Percentiles rank a stretch among this genome's conserved stretches.
Evolutionary conservation across 768 basidiomycete genomes (phyloP).

Genomic region (Lactarius pseudohatsudake): DNA sequence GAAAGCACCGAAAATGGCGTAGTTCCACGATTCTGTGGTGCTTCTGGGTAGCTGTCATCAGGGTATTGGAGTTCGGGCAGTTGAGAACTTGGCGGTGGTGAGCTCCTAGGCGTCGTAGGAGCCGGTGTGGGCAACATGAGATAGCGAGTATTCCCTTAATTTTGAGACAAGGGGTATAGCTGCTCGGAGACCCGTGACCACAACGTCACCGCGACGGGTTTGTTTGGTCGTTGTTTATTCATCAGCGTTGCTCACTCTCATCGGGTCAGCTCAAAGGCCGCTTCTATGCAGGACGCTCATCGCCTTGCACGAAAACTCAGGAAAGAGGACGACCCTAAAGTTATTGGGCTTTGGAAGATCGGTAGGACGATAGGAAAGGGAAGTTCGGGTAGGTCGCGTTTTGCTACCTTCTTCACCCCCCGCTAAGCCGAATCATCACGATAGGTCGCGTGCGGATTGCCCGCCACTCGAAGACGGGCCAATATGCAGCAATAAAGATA

Average conservation of each 20-base stretch:
- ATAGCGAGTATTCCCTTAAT: conserved; percentile 15
- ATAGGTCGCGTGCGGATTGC: conserved; percentile 89
- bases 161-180: background rate
- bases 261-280: background rate
- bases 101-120: conserved; percentile 55
- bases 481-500: conserved; percentile 93
- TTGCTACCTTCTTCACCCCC: background rate
- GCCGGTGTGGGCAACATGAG: conserved; percentile 67
- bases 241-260: conserved; percentile 4
- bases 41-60: conserved; percentile 42
- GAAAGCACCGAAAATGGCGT: conserved; percentile 69
- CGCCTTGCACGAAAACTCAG: conserved; percentile 26
- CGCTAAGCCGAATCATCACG: background rate
- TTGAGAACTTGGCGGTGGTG: conserved; percentile 35
- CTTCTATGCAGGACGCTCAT: conserved; percentile 20
- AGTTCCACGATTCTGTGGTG: conserved; percentile 65
- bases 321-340: conserved; percentile 38
- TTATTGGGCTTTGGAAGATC: conserved; percentile 55
- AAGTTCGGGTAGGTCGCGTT: conserved; percentile 44
- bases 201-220: conserved; percentile 18
- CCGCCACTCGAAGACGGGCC: conserved; percentile 81
- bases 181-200: conserved; percentile 14
- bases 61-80: background rate
- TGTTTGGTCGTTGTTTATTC: conserved; percentile 25
- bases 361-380: conserved; percentile 57